Evolutionary conservation across 257 asterid genomes (phyloP).

Genomic region (Voacanga thouarsii): DNA sequence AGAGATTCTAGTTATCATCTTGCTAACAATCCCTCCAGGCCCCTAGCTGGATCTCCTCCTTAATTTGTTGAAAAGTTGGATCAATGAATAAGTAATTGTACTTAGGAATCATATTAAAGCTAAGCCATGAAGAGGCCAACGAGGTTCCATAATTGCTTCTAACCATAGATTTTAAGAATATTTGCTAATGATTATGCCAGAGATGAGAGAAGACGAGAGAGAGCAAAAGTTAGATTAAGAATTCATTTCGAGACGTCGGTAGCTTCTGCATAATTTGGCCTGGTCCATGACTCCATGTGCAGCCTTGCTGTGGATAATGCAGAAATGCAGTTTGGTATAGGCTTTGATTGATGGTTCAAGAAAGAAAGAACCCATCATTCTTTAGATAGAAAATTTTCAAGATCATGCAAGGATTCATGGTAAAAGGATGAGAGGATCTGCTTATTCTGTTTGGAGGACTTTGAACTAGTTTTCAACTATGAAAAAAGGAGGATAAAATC

Average conservation of each 20-base stretch:
- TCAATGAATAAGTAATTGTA: neutral
- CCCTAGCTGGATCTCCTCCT: conserved; percentile 8
- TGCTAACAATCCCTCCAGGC: neutral
- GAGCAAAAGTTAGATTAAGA: neutral
- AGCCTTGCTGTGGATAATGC: conserved; percentile 12
- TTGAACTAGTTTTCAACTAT: neutral
- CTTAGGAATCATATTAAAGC: neutral
- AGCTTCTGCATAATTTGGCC: neutral
- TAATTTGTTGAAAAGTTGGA: conserved; percentile 5
- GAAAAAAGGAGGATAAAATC: neutral
- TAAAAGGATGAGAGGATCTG: neutral
- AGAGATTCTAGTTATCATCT: neutral
- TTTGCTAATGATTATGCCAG: conserved; percentile 11
- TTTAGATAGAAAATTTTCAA: neutral
- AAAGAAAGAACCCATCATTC: neutral
- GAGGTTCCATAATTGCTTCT: conserved; percentile 9
- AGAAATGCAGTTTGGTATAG: neutral
- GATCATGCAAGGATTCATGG: neutral
- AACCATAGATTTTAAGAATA: conserved; percentile 16
- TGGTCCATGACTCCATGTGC: conserved; percentile 19
- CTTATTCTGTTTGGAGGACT: neutral
- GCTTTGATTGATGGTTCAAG: neutral
- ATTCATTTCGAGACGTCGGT: conserved; percentile 4
- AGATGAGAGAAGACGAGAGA: neutral
- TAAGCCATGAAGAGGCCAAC: neutral